These are phyloP conservation scores for Leucocoprinus leucothites DNA, from an alignment of 768 basidiomycete genomes.

Conservation along the genomic window DNA sequence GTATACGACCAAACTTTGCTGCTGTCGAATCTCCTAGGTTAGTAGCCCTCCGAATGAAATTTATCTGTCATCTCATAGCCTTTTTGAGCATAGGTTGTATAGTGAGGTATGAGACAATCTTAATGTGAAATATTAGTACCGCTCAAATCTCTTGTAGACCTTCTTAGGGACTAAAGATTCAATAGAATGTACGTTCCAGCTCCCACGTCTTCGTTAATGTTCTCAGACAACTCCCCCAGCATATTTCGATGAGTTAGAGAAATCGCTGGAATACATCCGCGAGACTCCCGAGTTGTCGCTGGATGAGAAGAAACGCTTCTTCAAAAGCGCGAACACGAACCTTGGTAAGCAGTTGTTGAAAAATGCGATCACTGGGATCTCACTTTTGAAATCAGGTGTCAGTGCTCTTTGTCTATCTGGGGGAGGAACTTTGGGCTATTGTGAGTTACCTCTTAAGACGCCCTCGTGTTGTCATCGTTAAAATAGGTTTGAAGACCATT, in stretches of 20 bases:
- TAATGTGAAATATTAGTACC: neutral
- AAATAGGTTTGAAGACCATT: conserved; percentile 54
- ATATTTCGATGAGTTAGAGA: conserved; percentile 77
- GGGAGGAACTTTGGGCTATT: conserved; percentile 93
- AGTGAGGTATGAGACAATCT: conserved; percentile 69
- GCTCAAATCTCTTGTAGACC: conserved; percentile 46
- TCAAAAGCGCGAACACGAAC: conserved; percentile 85
- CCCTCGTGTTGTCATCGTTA: neutral
- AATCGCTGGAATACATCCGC: conserved; percentile 72
- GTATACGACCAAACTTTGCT: conserved; percentile 89
- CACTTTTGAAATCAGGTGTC: conserved; percentile 34
- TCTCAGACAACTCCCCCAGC: conserved; percentile 42
- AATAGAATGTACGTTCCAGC: conserved; percentile 64
- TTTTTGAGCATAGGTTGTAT: conserved; percentile 58
- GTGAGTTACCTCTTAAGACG: conserved; percentile 37
- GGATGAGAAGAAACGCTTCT: conserved; percentile 92
- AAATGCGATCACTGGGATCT: neutral
- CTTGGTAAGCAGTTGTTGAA: conserved; percentile 44
- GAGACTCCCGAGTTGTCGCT: conserved; percentile 67
- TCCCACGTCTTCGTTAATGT: neutral
- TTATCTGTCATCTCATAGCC: neutral
- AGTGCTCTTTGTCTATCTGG: conserved; percentile 95
- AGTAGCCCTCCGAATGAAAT: neutral
- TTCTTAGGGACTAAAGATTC: conserved; percentile 89
- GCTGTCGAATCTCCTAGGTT: conserved; percentile 84